These are phyloP conservation scores for Eutypella sp. DNA, from an alignment of 2,329 filamentous ascomycete genomes.

Conservation along the genomic window DNA sequence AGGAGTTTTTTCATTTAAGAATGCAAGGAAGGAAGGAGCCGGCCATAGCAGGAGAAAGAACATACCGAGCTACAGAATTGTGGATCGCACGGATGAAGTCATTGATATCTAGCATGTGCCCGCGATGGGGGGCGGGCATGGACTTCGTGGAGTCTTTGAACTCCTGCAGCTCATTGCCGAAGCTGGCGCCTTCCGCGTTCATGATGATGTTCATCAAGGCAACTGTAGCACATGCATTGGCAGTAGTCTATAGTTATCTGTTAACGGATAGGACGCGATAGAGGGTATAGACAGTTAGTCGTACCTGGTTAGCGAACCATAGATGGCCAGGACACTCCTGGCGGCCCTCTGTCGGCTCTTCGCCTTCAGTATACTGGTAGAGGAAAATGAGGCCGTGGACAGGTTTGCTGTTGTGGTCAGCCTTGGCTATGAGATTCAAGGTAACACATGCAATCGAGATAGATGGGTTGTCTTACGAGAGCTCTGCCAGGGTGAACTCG, in stretches of 20 bases:
- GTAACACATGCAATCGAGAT: not conserved
- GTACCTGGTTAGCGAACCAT: slow-evolving; percentile 92
- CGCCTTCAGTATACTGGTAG: slow-evolving; percentile 62
- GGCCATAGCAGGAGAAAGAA: slow-evolving; percentile 6
- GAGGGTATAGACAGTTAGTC: slow-evolving; percentile 8
- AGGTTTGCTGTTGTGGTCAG: slow-evolving; percentile 50
- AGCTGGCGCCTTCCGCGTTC: slow-evolving; percentile 62
- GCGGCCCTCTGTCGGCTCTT: slow-evolving; percentile 45
- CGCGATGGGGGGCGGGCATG: slow-evolving; percentile 68
- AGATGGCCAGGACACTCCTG: slow-evolving; percentile 56
- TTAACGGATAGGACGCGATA: slow-evolving; percentile 5
- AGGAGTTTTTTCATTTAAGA: too few species aligned
- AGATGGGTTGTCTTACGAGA: slow-evolving; percentile 47
- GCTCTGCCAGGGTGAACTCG: slow-evolving; percentile 52
- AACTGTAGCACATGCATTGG: slow-evolving; percentile 87
- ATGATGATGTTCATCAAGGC: slow-evolving; percentile 91
- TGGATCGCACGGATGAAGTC: slow-evolving; percentile 75
- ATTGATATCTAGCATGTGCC: slow-evolving; percentile 69
- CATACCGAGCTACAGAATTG: slow-evolving; percentile 76
- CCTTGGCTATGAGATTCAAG: not conserved
- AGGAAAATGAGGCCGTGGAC: slow-evolving; percentile 86
- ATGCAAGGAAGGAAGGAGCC: too few species aligned
- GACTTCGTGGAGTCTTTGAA: slow-evolving; percentile 70
- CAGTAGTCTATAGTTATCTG: slow-evolving; percentile 54
- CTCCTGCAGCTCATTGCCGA: slow-evolving; percentile 63